Conservation (phyloP, 352 stramenopile species). For the Phytophthora citricola region DNA sequence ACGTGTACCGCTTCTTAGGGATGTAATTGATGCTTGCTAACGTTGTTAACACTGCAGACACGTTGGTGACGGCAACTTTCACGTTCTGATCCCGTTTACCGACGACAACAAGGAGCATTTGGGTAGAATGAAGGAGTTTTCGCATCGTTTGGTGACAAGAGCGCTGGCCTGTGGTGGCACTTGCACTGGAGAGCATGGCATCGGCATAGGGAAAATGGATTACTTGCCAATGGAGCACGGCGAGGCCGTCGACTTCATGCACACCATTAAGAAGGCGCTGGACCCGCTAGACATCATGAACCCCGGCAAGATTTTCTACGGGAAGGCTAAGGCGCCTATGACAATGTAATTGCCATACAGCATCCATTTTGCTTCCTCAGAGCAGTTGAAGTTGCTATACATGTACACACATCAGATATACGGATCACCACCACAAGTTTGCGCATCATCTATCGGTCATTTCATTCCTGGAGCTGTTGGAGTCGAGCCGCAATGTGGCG, state of each 20-base stretch:
- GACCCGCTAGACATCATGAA: constrained; percentile 98
- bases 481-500: constrained; percentile 29
- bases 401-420: constrained; percentile 16
- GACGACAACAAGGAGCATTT: constrained; percentile 86
- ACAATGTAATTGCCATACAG: constrained; percentile 1
- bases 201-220: constrained; percentile 95
- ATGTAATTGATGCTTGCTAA: constrained; percentile 1
- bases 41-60: constrained; percentile 43
- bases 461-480: constrained; percentile 21
- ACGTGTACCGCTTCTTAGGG: background rate
- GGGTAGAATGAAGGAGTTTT: constrained; percentile 86
- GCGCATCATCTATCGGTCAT: constrained; percentile 9
- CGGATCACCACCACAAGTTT: constrained; percentile 2
- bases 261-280: constrained; percentile 92
- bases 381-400: constrained; percentile 15
- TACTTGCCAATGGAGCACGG: constrained; percentile 93
- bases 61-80: constrained; percentile 97
- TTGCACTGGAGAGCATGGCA: constrained; percentile 97
- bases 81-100: constrained; percentile 95
- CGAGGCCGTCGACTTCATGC: constrained; percentile 92
- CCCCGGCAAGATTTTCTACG: constrained; percentile 95
- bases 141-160: constrained; percentile 71
- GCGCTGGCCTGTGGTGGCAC: constrained; percentile 93
- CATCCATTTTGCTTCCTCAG: background rate
- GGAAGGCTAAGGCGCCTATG: background rate